phyloP scores from a whole-genome alignment of 306 rosid genomes.

The Cyclanthera cordifolia region DNA sequence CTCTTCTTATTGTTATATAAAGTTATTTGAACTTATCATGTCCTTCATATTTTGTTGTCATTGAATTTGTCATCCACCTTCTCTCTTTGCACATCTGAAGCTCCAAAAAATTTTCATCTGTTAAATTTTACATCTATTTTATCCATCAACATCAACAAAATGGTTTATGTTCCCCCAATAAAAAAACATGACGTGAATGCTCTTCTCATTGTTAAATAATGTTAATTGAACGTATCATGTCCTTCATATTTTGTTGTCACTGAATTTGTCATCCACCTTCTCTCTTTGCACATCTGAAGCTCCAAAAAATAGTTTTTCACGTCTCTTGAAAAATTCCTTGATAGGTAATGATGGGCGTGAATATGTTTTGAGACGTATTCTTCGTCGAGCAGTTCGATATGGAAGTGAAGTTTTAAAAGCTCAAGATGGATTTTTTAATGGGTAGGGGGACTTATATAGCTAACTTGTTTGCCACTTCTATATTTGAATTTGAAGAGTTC shows the following conservation, averaged over 20 bases:
- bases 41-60: neutral
- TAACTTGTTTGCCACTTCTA: neutral
- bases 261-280: conserved; percentile 1
- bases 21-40: neutral
- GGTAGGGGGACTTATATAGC: conserved; percentile 31
- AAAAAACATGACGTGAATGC: no score
- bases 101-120: neutral
- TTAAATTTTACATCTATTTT: no score
- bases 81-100: neutral
- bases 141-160: no score
- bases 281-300: neutral
- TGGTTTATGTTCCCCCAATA: no score
- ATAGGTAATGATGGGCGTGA: conserved; percentile 96
- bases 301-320: neutral
- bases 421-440: conserved; percentile 79
- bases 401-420: conserved; percentile 90
- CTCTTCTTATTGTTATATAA: neutral
- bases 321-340: conserved; percentile 7
- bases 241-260: neutral
- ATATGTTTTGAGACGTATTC: conserved; percentile 93
- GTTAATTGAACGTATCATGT: neutral
- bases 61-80: conserved; percentile 1
- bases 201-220: neutral
- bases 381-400: conserved; percentile 97
- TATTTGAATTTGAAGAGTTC: neutral